Percentiles rank a stretch among this genome's conserved stretches.
These are phyloP conservation scores for Cyclostephanos tholiformis DNA, from an alignment of 108 stramenopile genomes.

Conservation along the genomic window DNA sequence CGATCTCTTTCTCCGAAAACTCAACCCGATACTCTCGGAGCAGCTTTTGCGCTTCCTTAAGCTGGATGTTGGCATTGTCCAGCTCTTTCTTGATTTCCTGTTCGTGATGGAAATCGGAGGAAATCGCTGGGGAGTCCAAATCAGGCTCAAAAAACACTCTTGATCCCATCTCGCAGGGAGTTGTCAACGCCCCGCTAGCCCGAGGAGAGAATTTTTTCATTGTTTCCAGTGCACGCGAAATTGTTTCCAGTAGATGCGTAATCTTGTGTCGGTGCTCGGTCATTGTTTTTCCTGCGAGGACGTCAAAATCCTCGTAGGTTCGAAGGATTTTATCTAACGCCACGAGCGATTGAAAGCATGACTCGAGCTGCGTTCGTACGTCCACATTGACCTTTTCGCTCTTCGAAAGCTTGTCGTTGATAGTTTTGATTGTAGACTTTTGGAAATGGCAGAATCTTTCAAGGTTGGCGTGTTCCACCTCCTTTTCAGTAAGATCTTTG, in stretches of 20 bases:
- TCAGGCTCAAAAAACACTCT: constrained; percentile 5
- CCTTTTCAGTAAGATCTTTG: constrained; percentile 20
- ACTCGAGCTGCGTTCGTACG: constrained; percentile 28
- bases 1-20: constrained; percentile 22
- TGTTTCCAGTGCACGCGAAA: background rate
- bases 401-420: constrained; percentile 13
- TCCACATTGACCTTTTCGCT: constrained; percentile 30
- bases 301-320: constrained; percentile 41
- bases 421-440: constrained; percentile 24
- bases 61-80: constrained; percentile 24
- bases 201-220: constrained; percentile 12
- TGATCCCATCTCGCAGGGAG: constrained; percentile 5
- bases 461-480: constrained; percentile 22
- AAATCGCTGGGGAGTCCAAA: background rate
- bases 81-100: constrained; percentile 24
- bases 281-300: constrained; percentile 23
- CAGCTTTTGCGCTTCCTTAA: constrained; percentile 18
- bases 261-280: constrained; percentile 35
- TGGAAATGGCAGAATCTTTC: constrained; percentile 31
- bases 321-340: constrained; percentile 42
- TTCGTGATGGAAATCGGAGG: background rate
- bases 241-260: constrained; percentile 22
- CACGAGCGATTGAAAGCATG: constrained; percentile 35
- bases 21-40: constrained; percentile 24
- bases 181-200: constrained; percentile 1